Percentiles rank a stretch among this genome's conserved stretches.
Conservation (phyloP, 2,329 filamentous ascomycete species). For the Pseudogymnoascus sp. region DNA sequence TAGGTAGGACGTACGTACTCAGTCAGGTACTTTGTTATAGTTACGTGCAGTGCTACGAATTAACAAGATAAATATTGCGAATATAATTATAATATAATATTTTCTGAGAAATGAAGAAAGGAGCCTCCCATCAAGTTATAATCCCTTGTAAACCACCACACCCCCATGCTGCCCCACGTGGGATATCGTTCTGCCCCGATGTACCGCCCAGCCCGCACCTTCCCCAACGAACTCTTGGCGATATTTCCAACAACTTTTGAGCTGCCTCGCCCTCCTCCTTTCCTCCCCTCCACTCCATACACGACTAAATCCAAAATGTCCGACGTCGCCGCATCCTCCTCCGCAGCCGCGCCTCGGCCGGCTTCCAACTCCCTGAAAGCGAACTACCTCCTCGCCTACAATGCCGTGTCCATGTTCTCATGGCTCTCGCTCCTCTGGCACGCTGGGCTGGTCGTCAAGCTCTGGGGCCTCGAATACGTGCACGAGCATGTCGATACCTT, state of each 20-base stretch:
- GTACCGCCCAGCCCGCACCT: not conserved
- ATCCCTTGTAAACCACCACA: not conserved
- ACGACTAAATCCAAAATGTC: not conserved
- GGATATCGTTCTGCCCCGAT: not conserved
- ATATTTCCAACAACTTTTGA: not conserved
- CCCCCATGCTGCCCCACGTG: not conserved
- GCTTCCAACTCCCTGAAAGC: slow-evolving; percentile 40
- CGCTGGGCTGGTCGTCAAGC: slow-evolving; percentile 46
- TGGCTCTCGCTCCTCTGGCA: slow-evolving; percentile 73
- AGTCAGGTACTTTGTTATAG: slow-evolving; percentile 8
- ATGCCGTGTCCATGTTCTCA: slow-evolving; percentile 64
- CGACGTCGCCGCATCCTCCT: not conserved
- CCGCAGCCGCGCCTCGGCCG: not conserved
- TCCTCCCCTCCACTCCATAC: not conserved
- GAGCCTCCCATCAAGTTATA: not conserved
- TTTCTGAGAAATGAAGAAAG: not conserved
- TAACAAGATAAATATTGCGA: slow-evolving; percentile 4
- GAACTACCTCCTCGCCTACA: slow-evolving; percentile 78
- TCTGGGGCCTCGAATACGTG: slow-evolving; percentile 49
- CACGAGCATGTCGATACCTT: slow-evolving; percentile 57
- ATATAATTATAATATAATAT: slow-evolving; percentile 8
- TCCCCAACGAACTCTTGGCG: slow-evolving; percentile 2
- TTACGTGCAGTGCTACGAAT: slow-evolving; percentile 3
- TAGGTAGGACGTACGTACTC: slow-evolving; percentile 8
- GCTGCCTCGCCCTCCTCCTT: not conserved